phyloP scores from a whole-genome alignment of 2,329 filamentous ascomycete genomes.

The Periconia sp. region DNA sequence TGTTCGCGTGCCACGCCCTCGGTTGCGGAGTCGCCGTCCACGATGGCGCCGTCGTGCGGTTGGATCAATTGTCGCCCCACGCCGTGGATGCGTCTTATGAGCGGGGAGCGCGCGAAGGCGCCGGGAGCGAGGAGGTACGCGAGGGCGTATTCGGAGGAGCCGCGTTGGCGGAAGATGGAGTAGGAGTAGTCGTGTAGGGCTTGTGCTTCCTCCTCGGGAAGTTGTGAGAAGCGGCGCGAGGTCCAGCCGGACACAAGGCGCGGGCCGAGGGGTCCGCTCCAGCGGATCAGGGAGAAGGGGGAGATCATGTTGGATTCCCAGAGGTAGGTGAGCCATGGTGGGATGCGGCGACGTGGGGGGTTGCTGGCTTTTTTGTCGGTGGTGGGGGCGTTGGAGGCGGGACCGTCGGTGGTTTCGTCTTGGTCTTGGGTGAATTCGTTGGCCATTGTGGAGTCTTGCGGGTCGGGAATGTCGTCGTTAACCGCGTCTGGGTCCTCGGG shows the following conservation, averaged over 20 bases:
- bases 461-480: constrained; percentile 77
- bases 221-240: constrained; percentile 84
- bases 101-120: constrained; percentile 82
- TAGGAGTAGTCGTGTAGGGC: constrained; percentile 93
- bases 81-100: constrained; percentile 83
- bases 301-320: constrained; percentile 94
- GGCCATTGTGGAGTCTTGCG: constrained; percentile 66
- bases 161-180: constrained; percentile 87
- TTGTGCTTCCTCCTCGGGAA: constrained; percentile 77
- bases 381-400: constrained; percentile 49
- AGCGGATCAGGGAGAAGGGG: constrained; percentile 86
- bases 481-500: constrained; percentile 93
- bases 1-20: constrained; percentile 51
- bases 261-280: constrained; percentile 85
- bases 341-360: constrained; percentile 64
- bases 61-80: constrained; percentile 72
- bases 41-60: constrained; percentile 25
- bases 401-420: constrained; percentile 57
- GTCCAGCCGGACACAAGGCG: constrained; percentile 95
- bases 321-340: constrained; percentile 86
- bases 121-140: constrained; percentile 92
- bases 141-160: constrained; percentile 90
- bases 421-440: constrained; percentile 83
- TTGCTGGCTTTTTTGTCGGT: constrained; percentile 38
- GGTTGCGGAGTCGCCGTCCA: constrained; percentile 28